phyloP scores from a whole-genome alignment of 208 protist species.

The Phytomonas francai region DNA sequence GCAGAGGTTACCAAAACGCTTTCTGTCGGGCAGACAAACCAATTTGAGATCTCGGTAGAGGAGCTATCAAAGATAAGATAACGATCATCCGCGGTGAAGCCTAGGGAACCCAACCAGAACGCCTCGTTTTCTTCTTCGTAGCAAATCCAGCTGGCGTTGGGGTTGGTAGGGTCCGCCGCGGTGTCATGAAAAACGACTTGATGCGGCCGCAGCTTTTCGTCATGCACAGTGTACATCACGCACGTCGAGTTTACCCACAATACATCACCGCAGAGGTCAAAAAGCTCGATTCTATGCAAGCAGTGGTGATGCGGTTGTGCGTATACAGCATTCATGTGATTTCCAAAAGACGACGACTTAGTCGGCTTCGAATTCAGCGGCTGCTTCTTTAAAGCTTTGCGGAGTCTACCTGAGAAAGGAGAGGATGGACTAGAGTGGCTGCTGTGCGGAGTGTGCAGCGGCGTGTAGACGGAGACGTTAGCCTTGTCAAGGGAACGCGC shows the following conservation, averaged over 20 bases:
- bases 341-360: background rate
- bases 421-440: background rate
- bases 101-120: constrained; percentile 43
- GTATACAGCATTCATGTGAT: background rate
- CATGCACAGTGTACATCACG: constrained; percentile 49
- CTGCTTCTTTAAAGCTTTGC: background rate
- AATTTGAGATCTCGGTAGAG: constrained; percentile 40
- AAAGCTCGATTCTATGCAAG: constrained; percentile 36
- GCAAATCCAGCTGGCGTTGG: constrained; percentile 16
- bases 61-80: constrained; percentile 40
- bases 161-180: constrained; percentile 8
- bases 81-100: constrained; percentile 37
- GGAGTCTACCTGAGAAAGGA: background rate
- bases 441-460: constrained; percentile 2
- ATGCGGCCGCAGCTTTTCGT: constrained; percentile 41
- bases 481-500: constrained; percentile 17
- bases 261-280: constrained; percentile 46
- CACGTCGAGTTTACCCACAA: constrained; percentile 33
- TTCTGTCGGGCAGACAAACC: constrained; percentile 24
- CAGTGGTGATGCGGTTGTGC: constrained; percentile 26
- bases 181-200: constrained; percentile 62
- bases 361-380: background rate
- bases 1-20: background rate
- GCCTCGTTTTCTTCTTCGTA: constrained; percentile 55
- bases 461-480: constrained; percentile 37